A percentile compares a stretch with the other conserved stretches of the same genome.
These are phyloP conservation scores for Alnus glutinosa DNA, from an alignment of 306 rosid genomes.

Conservation along the genomic window DNA sequence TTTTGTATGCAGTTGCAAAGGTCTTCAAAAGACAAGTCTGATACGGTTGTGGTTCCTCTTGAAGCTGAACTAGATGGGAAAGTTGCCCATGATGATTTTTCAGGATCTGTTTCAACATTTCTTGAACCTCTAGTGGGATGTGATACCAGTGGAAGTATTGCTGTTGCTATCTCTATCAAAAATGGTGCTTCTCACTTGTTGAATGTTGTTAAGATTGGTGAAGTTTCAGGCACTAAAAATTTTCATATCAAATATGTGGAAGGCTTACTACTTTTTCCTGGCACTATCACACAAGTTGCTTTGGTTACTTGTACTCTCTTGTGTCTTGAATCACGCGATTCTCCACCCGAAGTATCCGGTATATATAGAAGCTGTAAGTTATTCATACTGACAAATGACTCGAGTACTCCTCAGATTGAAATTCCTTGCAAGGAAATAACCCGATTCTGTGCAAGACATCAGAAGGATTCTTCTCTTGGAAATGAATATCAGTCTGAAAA, in stretches of 20 bases:
- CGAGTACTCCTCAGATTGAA: constrained; percentile 63
- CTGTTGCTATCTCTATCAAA: constrained; percentile 61
- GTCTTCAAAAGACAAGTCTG: constrained; percentile 65
- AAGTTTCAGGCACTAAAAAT: constrained; percentile 48
- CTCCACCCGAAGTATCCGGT: constrained; percentile 36
- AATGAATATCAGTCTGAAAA: constrained; percentile 41
- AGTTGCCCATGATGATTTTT: constrained; percentile 32
- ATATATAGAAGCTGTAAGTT: constrained; percentile 58
- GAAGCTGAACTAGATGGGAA: constrained; percentile 62
- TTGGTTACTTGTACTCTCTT: constrained; percentile 55
- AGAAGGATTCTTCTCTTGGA: constrained; percentile 47
- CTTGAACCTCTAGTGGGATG: constrained; percentile 55
- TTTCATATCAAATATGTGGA: constrained; percentile 62
- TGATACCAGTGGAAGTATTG: constrained; percentile 45
- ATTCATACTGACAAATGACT: constrained; percentile 68
- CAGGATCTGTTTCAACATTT: constrained; percentile 53
- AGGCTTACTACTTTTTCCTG: constrained; percentile 83
- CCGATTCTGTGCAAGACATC: constrained; percentile 53
- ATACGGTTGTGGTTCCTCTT: constrained; percentile 74
- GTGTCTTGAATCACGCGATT: constrained; percentile 33
- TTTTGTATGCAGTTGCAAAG: constrained; percentile 74
- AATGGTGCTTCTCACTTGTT: constrained; percentile 54
- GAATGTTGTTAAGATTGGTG: constrained; percentile 56
- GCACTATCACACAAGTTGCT: constrained; percentile 72
- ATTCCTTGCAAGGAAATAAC: constrained; percentile 71